Percentiles rank a stretch among this genome's conserved stretches.
Conservation (phyloP, 73 alveolate species). For the Paramecium sonneborni region DNA sequence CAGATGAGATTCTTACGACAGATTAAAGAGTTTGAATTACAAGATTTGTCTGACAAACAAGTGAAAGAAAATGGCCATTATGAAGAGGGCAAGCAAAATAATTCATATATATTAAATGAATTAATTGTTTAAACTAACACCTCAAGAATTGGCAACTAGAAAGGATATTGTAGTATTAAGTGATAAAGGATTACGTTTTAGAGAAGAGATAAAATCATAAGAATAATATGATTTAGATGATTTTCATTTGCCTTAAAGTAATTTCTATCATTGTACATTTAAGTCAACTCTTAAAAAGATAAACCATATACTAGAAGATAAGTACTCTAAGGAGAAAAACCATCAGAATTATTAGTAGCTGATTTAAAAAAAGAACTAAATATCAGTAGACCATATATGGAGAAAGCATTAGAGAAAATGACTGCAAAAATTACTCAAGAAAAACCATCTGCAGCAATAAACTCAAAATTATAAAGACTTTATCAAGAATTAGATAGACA, state of each 20-base stretch:
- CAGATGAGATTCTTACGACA: not conserved
- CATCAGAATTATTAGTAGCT: not conserved
- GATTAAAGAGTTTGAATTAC: not conserved
- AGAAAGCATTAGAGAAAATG: not conserved
- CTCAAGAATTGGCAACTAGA: conserved; percentile 14
- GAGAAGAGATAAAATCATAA: conserved; percentile 1
- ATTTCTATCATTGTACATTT: not conserved
- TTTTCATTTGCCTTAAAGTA: conserved; percentile 26
- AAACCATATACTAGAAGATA: not conserved
- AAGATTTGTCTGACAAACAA: not conserved
- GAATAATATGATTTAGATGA: not conserved
- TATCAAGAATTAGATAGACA: not conserved
- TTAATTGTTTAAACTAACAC: not conserved
- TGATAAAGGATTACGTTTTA: conserved; percentile 12
- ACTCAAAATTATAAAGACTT: not conserved
- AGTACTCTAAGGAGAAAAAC: not conserved
- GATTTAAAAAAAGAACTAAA: not conserved
- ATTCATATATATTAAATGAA: not conserved
- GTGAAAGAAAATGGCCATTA: not conserved
- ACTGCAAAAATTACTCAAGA: not conserved
- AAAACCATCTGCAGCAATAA: not conserved
- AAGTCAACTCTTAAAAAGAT: not conserved
- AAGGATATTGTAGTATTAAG: not conserved
- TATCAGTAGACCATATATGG: conserved; percentile 29
- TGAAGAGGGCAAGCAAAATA: not conserved